Evolutionary conservation across 2,329 filamentous ascomycete genomes (phyloP).

Genomic region (Penicillium sp.): DNA sequence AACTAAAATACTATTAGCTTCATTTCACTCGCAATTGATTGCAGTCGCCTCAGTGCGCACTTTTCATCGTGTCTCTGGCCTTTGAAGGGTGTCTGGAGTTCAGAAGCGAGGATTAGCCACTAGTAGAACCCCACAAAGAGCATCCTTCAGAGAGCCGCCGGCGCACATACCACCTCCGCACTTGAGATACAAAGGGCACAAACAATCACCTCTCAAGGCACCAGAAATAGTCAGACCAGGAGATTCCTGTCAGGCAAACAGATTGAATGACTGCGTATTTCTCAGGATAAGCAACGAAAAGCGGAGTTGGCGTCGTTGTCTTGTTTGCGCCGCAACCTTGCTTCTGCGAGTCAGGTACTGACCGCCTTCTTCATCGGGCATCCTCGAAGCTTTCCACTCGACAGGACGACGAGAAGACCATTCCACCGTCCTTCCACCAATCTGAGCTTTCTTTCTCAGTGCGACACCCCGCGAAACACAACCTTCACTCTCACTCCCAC

Average conservation of each 20-base stretch:
- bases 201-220: not conserved
- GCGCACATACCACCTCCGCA: slow-evolving; percentile 2
- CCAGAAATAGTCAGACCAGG: not conserved
- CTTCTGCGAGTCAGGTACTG: not conserved
- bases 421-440: slow-evolving; percentile 20
- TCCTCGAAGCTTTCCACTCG: slow-evolving; percentile 28
- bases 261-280: not conserved
- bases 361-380: slow-evolving; percentile 29
- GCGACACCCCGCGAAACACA: slow-evolving; percentile 9
- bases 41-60: not conserved
- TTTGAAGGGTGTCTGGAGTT: not conserved
- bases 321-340: slow-evolving; percentile 11
- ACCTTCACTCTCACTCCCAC: not conserved
- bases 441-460: slow-evolving; percentile 15
- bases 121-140: slow-evolving; percentile 1
- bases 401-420: slow-evolving; percentile 22
- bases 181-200: not conserved
- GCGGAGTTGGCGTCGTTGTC: not conserved
- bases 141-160: slow-evolving; percentile 1
- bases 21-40: not conserved
- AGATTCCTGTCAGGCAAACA: no score
- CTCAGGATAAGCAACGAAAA: not conserved
- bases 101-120: slow-evolving; percentile 6
- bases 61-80: slow-evolving; percentile 14
- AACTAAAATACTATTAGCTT: slow-evolving; percentile 57